phyloP scores from a whole-genome alignment of 163 green algal species.

The Volvox carteri region DNA sequence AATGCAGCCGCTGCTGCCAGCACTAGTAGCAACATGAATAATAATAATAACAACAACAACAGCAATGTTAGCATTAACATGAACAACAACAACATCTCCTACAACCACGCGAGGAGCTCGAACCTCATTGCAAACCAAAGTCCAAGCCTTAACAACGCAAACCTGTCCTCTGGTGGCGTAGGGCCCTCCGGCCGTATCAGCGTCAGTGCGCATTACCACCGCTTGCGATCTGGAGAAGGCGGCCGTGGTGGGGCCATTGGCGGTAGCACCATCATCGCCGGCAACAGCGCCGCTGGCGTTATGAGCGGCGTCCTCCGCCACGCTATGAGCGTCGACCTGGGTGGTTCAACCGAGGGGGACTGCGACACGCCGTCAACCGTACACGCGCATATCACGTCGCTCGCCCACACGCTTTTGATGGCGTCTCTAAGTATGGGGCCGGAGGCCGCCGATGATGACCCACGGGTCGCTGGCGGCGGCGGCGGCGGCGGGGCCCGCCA shows the following conservation, averaged over 20 bases:
- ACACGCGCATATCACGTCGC: slow-evolving; percentile 33
- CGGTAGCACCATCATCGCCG: no score
- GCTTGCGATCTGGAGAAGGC: neutral
- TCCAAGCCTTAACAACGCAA: neutral
- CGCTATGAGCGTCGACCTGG: slow-evolving; percentile 9
- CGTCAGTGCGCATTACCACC: neutral
- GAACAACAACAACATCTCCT: no score
- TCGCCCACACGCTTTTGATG: slow-evolving; percentile 47
- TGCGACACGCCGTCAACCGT: neutral
- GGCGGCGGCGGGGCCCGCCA: neutral
- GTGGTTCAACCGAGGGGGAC: neutral
- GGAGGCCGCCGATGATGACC: neutral
- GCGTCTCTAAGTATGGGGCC: neutral
- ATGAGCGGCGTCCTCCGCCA: neutral
- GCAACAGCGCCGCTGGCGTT: no score
- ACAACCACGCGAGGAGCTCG: no score
- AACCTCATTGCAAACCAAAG: neutral
- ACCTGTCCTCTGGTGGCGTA: neutral
- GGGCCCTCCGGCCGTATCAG: neutral
- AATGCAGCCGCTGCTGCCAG: neutral
- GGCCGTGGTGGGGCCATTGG: neutral
- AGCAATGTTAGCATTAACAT: no score
- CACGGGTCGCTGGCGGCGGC: neutral
- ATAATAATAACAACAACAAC: no score
- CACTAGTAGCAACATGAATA: neutral